Percentiles rank a stretch among this genome's conserved stretches.
phyloP scores from a whole-genome alignment of 169 alveolate genomes.

The Cryptosporidium viatorum region DNA sequence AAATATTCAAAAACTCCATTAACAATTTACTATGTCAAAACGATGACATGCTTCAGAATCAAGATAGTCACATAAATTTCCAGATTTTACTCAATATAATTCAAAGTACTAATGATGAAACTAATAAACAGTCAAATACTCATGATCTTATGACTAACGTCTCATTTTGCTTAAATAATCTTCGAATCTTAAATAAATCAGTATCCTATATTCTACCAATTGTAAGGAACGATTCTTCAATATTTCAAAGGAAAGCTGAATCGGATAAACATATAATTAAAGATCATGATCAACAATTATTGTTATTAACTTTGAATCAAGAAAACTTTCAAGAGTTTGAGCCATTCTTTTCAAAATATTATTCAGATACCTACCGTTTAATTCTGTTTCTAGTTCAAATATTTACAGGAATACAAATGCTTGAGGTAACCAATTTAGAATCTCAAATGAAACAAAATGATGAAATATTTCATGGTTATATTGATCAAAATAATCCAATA shows the following conservation, averaged over 20 bases:
- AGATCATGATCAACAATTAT: not conserved
- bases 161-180: constrained; percentile 35
- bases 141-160: not conserved
- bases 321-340: constrained; percentile 28
- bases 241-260: not conserved
- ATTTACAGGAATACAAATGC: constrained; percentile 13
- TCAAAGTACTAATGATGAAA: not conserved
- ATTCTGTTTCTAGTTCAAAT: constrained; percentile 4
- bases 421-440: not conserved
- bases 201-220: constrained; percentile 9
- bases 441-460: not conserved
- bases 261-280: not conserved
- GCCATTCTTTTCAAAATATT: constrained; percentile 32
- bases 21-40: not conserved
- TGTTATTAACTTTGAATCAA: not conserved
- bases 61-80: not conserved
- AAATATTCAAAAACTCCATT: not conserved
- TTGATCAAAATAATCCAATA: not conserved
- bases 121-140: not conserved
- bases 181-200: constrained; percentile 42
- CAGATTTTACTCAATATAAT: not conserved
- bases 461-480: not conserved
- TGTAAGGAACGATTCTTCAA: not conserved
- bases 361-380: not conserved
- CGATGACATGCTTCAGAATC: not conserved